Evolutionary conservation across 108 stramenopile species (phyloP).

Genomic region (Mayamaea pseudoterrestris): DNA sequence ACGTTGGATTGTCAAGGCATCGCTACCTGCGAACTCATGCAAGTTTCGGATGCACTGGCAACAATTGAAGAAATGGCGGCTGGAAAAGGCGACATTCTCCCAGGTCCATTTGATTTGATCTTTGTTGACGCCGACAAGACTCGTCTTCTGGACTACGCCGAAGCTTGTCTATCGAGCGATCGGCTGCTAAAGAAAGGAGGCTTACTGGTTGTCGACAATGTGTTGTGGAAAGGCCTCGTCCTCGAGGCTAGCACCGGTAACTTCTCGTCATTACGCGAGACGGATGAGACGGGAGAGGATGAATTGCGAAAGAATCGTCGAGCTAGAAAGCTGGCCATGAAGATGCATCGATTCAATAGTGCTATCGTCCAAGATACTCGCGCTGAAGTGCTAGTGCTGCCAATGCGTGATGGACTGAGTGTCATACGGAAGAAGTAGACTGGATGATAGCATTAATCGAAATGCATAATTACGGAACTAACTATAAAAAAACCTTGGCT

Average conservation of each 20-base stretch:
- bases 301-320: slow-evolving; percentile 49
- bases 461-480: too few relatives aligned
- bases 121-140: slow-evolving; percentile 92
- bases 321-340: slow-evolving; percentile 65
- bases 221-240: slow-evolving; percentile 86
- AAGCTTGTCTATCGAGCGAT: slow-evolving; percentile 46
- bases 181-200: slow-evolving; percentile 62
- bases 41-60: slow-evolving; percentile 68
- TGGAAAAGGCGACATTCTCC: slow-evolving; percentile 9
- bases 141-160: slow-evolving; percentile 67
- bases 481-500: too few relatives aligned
- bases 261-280: slow-evolving; percentile 1
- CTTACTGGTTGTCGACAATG: slow-evolving; percentile 82
- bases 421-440: slow-evolving; percentile 70
- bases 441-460: too few relatives aligned
- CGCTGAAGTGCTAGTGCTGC: slow-evolving; percentile 69
- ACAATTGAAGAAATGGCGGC: slow-evolving; percentile 61
- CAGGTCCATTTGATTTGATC: slow-evolving; percentile 70
- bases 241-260: slow-evolving; percentile 27
- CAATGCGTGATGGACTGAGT: slow-evolving; percentile 83
- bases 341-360: slow-evolving; percentile 83
- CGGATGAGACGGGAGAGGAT: slow-evolving; percentile 14
- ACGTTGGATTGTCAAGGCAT: slow-evolving; percentile 19
- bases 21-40: slow-evolving; percentile 32
- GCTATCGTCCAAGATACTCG: slow-evolving; percentile 57